A percentile compares a stretch with the other conserved stretches of the same genome.
Evolutionary conservation across 805 yeast genomes (phyloP).

Genomic region (fission yeast (Schizosaccharomyces pombe)): DNA sequence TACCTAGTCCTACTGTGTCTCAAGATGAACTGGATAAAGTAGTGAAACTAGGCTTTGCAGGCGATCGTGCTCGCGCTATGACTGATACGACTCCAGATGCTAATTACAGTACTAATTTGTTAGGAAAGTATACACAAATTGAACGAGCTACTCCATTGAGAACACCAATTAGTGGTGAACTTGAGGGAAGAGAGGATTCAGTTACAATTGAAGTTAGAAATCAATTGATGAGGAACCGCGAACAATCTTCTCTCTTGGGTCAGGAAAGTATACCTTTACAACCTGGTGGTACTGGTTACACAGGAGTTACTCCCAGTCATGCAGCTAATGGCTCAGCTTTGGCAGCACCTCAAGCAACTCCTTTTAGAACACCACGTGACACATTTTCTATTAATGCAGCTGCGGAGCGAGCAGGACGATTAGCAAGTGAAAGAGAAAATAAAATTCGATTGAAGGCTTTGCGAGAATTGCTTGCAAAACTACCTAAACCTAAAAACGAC

Average conservation of each 20-base stretch:
- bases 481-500: conserved; percentile 22
- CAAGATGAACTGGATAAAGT: conserved; percentile 15
- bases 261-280: conserved; percentile 11
- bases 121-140: neutral
- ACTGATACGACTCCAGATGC: neutral
- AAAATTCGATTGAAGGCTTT: conserved; percentile 4
- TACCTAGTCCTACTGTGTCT: conserved; percentile 18
- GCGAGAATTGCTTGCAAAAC: conserved; percentile 6
- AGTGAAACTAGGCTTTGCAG: conserved; percentile 12
- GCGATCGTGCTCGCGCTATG: conserved; percentile 5
- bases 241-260: conserved; percentile 19
- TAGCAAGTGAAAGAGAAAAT: conserved; percentile 7
- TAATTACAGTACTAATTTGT: neutral
- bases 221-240: conserved; percentile 15
- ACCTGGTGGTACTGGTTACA: conserved; percentile 6
- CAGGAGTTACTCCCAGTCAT: conserved; percentile 2
- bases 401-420: conserved; percentile 8
- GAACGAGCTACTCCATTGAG: conserved; percentile 5
- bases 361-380: conserved; percentile 8
- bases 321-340: conserved; percentile 4
- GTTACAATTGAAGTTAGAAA: conserved; percentile 18
- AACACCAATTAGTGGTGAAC: conserved; percentile 7
- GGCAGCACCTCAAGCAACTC: neutral
- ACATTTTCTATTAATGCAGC: conserved; percentile 9
- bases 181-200: conserved; percentile 14